Conservation (phyloP, 2,329 filamentous ascomycete species). For the Exophiala oligosperma region DNA sequence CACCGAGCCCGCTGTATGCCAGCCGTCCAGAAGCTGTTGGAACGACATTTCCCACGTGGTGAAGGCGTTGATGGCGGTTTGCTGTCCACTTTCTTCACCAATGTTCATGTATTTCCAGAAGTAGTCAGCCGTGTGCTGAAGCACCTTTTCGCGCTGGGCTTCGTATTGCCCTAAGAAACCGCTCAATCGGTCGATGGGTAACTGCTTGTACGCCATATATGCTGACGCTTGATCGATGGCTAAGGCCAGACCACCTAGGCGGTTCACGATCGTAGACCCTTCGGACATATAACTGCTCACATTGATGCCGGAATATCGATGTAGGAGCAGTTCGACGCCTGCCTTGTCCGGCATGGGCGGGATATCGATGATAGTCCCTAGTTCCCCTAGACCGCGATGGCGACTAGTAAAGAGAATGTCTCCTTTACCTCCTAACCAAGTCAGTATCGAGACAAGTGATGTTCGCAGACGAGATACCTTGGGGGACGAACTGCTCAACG, state of each 20-base stretch:
- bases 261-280: neutral
- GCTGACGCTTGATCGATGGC: slow-evolving; percentile 7
- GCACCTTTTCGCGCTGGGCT: neutral
- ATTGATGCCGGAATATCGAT: slow-evolving; percentile 3
- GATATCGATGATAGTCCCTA: slow-evolving; percentile 4
- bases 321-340: slow-evolving; percentile 2
- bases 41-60: slow-evolving; percentile 9
- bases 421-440: slow-evolving; percentile 2
- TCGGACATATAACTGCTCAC: neutral
- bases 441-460: neutral
- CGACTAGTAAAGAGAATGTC: slow-evolving; percentile 6
- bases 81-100: neutral
- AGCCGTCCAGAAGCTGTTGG: neutral
- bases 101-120: slow-evolving; percentile 5
- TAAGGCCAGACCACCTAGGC: slow-evolving; percentile 4
- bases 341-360: slow-evolving; percentile 2
- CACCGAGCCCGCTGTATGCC: neutral
- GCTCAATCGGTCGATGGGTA: slow-evolving; percentile 1
- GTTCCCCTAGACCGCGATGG: slow-evolving; percentile 2
- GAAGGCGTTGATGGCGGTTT: slow-evolving; percentile 6
- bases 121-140: slow-evolving; percentile 4
- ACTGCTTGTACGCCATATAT: neutral
- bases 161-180: neutral
- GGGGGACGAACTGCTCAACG: slow-evolving; percentile 1
- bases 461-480: neutral